Conservation (phyloP, 139 green algal species). For the Chlamydomonas incerta region DNA sequence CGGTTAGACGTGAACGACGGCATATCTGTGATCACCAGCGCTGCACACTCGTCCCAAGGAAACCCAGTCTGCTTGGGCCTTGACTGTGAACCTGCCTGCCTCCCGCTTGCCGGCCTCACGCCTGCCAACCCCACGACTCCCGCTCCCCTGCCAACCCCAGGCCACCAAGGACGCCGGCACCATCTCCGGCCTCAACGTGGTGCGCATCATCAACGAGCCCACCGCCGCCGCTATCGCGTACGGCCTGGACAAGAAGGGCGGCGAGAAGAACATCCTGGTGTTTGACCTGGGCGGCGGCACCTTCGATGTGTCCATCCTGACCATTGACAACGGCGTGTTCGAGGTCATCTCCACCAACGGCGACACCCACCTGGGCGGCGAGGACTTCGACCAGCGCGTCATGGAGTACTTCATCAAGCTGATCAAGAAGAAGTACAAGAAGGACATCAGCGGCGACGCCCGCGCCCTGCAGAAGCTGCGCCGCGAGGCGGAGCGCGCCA, state of each 20-base stretch:
- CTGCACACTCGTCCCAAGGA: too few species aligned
- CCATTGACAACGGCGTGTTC: constrained; percentile 98
- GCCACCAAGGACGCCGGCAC: constrained; percentile 92
- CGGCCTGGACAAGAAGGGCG: constrained; percentile 96
- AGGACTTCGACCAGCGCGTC: constrained; percentile 99
- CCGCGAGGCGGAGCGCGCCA: constrained; percentile 97
- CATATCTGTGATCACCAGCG: too few species aligned
- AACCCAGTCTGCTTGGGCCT: too few species aligned
- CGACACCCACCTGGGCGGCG: constrained; percentile 96
- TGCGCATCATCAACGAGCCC: constrained; percentile 98
- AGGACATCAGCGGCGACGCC: constrained; percentile 92
- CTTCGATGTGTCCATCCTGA: constrained; percentile 99
- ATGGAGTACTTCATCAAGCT: constrained; percentile 99
- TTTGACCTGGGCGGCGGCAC: constrained; percentile 99
- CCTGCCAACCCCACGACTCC: too few species aligned
- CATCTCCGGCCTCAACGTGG: constrained; percentile 93
- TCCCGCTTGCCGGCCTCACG: too few species aligned
- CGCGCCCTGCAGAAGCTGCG: constrained; percentile 96
- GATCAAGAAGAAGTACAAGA: constrained; percentile 97
- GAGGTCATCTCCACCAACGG: constrained; percentile 95
- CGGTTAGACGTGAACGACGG: too few species aligned
- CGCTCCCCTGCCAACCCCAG: too few species aligned
- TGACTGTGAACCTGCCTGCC: too few species aligned
- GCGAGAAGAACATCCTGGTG: constrained; percentile 98
- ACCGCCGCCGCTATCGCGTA: constrained; percentile 97